phyloP scores from a whole-genome alignment of 179 eudicot species.

The Heliamphora pulchella region DNA sequence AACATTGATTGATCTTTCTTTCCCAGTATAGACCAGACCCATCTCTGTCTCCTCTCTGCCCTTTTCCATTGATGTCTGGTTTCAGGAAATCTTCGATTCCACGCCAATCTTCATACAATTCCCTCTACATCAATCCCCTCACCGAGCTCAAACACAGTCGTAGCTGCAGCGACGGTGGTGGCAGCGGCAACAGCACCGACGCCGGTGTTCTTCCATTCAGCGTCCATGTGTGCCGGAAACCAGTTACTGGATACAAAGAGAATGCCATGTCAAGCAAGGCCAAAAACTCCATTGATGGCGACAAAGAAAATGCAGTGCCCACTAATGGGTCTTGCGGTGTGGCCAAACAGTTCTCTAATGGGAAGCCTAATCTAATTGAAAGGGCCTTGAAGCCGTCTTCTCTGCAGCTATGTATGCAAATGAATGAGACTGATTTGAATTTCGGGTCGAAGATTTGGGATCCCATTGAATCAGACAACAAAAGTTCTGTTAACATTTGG shows the following conservation, averaged over 20 bases:
- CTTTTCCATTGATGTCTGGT: constrained; percentile 36
- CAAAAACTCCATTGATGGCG: background rate
- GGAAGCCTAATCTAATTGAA: constrained; percentile 34
- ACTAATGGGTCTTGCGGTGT: constrained; percentile 12
- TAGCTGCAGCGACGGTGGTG: constrained; percentile 36
- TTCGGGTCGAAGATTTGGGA: constrained; percentile 52
- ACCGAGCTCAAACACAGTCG: constrained; percentile 43
- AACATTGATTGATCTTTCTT: constrained; percentile 8
- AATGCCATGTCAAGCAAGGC: constrained; percentile 31
- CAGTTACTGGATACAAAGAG: constrained; percentile 40
- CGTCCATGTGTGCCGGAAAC: no score
- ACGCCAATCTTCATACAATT: constrained; percentile 41
- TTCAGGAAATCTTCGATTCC: constrained; percentile 39
- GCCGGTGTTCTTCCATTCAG: no score
- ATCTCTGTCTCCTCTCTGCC: constrained; percentile 3
- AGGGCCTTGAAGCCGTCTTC: constrained; percentile 60
- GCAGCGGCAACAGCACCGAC: no score
- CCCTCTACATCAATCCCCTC: constrained; percentile 53
- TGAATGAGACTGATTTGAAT: constrained; percentile 55
- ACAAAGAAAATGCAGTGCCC: constrained; percentile 50
- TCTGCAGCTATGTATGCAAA: constrained; percentile 68
- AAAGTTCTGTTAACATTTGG: constrained; percentile 60
- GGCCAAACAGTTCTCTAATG: constrained; percentile 27
- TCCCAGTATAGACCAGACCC: constrained; percentile 12
- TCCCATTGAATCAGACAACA: constrained; percentile 29